Conservation (phyloP, 257 asterid species). For the Solanum arcanum region DNA sequence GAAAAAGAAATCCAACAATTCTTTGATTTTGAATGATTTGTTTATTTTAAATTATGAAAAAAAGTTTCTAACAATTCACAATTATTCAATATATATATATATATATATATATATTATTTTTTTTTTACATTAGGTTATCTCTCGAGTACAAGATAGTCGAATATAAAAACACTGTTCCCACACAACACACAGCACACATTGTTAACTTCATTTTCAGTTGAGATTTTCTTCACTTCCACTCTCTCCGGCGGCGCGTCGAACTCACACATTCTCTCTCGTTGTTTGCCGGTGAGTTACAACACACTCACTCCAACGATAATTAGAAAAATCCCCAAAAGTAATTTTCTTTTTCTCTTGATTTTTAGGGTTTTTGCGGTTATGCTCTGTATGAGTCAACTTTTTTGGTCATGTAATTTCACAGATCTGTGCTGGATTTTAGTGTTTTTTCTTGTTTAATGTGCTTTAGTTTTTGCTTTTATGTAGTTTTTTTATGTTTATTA, state of each 20-base stretch:
- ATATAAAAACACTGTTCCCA: background rate
- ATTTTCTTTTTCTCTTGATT: background rate
- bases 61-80: background rate
- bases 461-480: background rate
- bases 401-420: background rate
- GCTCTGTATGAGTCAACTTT: background rate
- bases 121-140: background rate
- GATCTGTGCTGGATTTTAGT: background rate
- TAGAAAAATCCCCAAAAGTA: background rate
- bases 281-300: background rate
- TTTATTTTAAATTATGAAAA: too few relatives aligned
- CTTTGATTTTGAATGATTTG: too few relatives aligned
- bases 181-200: background rate
- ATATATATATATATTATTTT: too few relatives aligned
- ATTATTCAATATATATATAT: background rate
- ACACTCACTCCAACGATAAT: background rate
- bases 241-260: background rate
- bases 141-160: background rate
- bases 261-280: background rate
- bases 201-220: background rate
- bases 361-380: background rate
- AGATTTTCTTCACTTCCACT: background rate
- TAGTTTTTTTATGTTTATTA: background rate
- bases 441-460: background rate
- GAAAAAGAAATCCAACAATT: background rate